phyloP scores from a whole-genome alignment of 139 green algal species.

The Tetradesmus lagerheimii region DNA sequence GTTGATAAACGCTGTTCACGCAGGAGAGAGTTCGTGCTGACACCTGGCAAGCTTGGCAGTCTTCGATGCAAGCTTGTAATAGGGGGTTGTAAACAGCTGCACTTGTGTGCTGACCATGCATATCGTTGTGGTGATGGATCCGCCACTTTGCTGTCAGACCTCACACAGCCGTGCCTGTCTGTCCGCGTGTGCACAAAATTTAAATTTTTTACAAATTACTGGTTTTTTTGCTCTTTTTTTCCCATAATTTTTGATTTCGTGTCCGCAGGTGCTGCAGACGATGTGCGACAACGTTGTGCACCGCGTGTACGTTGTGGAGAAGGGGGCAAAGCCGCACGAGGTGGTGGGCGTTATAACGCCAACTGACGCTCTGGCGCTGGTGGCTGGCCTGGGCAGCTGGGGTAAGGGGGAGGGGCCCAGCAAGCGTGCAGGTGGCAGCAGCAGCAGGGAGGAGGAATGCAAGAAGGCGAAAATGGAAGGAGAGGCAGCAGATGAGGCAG shows the following conservation, averaged over 20 bases:
- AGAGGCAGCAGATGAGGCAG: constrained; percentile 6
- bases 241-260: not conserved
- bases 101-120: too few species aligned
- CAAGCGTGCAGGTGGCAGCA: not conserved
- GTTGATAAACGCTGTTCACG: too few species aligned
- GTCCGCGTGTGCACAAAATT: too few species aligned
- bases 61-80: too few species aligned
- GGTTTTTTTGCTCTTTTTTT: too few species aligned
- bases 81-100: too few species aligned
- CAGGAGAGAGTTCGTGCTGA: too few species aligned
- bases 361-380: constrained; percentile 56
- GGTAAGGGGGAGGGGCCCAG: not conserved
- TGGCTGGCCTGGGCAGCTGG: constrained; percentile 13
- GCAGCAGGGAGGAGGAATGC: not conserved
- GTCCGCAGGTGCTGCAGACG: constrained; percentile 41
- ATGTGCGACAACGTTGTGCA: constrained; percentile 54
- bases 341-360: constrained; percentile 56
- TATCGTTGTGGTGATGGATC: too few species aligned
- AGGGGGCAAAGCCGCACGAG: not conserved
- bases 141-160: too few species aligned
- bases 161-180: too few species aligned
- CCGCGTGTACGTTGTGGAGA: constrained; percentile 57
- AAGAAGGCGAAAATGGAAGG: constrained; percentile 17
- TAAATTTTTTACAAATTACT: too few species aligned
- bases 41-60: too few species aligned